These are phyloP conservation scores for Acacia pycnantha DNA, from an alignment of 331 rosid genomes.

Conservation along the genomic window DNA sequence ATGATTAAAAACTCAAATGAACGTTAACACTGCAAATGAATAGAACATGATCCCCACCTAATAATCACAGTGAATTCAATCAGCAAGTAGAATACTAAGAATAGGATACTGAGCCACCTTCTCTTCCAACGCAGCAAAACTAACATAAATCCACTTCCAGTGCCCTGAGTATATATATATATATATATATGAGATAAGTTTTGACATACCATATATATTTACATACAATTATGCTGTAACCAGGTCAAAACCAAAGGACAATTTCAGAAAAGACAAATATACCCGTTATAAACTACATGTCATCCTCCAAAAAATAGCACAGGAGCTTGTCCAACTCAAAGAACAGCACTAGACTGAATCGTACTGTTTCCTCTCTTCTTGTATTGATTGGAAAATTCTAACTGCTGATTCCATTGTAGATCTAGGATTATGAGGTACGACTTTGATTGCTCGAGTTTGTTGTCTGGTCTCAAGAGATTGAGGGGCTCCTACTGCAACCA, in stretches of 20 bases:
- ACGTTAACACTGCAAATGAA: not conserved
- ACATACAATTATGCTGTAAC: conserved; percentile 36
- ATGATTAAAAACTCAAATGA: no score
- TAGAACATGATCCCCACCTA: not conserved
- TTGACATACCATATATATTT: conserved; percentile 39
- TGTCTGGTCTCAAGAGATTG: conserved; percentile 44
- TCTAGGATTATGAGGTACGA: conserved; percentile 84
- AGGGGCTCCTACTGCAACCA: conserved; percentile 41
- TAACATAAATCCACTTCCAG: not conserved
- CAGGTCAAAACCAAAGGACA: conserved; percentile 28
- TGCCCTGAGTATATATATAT: not conserved
- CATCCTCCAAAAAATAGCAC: conserved; percentile 19
- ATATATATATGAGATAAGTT: conserved; percentile 12
- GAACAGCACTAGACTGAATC: conserved; percentile 40
- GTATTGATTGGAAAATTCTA: conserved; percentile 85
- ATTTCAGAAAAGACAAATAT: not conserved
- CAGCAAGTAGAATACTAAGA: not conserved
- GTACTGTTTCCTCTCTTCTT: conserved; percentile 76
- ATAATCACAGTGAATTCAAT: not conserved
- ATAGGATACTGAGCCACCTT: not conserved
- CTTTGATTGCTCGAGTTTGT: conserved; percentile 67
- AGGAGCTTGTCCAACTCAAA: conserved; percentile 7
- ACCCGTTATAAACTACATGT: conserved; percentile 27
- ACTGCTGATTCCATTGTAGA: conserved; percentile 86
- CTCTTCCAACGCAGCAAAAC: not conserved